These are phyloP conservation scores for Paracorniculantispora psalliotae DNA, from an alignment of 2,329 filamentous ascomycete species.

Conservation along the genomic window DNA sequence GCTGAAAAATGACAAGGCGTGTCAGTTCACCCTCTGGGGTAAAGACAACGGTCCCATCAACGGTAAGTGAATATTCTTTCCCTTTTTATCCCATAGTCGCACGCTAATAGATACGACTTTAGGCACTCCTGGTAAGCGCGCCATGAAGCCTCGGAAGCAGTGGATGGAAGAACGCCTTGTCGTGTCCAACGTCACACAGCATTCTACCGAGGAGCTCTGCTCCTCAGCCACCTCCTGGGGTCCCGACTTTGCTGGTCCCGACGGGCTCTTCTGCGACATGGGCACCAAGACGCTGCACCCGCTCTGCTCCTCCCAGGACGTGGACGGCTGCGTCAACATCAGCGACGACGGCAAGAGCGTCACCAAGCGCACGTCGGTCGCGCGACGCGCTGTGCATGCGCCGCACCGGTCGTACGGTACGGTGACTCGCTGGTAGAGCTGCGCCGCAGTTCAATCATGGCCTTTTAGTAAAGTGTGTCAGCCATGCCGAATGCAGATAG, in stretches of 20 bases:
- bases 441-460: too few relatives aligned
- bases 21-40: slow-evolving; percentile 10
- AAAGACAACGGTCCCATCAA: slow-evolving; percentile 13
- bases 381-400: background rate
- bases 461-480: too few relatives aligned
- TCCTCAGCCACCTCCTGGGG: slow-evolving; percentile 11
- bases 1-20: background rate
- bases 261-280: slow-evolving; percentile 14
- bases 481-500: too few relatives aligned
- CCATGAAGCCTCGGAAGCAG: background rate
- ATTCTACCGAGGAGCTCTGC: slow-evolving; percentile 11
- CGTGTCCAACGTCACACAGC: slow-evolving; percentile 9
- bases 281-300: slow-evolving; percentile 9
- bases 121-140: background rate
- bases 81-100: too few relatives aligned
- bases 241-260: slow-evolving; percentile 10
- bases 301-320: slow-evolving; percentile 6
- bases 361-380: slow-evolving; percentile 3
- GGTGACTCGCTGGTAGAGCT: background rate
- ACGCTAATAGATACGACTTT: too few relatives aligned
- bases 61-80: too few relatives aligned
- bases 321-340: slow-evolving; percentile 11
- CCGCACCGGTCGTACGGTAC: background rate
- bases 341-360: background rate
- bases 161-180: slow-evolving; percentile 13